Percentiles rank a stretch among this genome's conserved stretches.
phyloP scores from a whole-genome alignment of 1,139 yeast genomes.

The Debaryomycetaceae sp. region DNA sequence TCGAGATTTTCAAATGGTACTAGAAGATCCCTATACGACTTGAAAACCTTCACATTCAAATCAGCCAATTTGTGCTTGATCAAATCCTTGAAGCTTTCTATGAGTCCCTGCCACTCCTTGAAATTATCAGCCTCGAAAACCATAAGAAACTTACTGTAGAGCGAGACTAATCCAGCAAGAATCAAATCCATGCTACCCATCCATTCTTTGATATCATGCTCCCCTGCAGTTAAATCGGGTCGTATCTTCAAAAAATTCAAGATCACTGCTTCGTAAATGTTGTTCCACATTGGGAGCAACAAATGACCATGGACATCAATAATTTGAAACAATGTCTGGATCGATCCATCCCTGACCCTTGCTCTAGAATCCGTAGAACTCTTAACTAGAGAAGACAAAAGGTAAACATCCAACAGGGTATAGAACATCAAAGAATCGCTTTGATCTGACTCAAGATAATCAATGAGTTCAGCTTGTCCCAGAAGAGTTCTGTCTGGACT shows the following conservation, averaged over 20 bases:
- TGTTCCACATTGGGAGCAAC: slow-evolving; percentile 51
- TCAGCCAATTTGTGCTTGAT: slow-evolving; percentile 40
- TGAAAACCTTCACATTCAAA: slow-evolving; percentile 50
- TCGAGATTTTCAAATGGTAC: slow-evolving; percentile 18
- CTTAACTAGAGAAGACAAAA: slow-evolving; percentile 57
- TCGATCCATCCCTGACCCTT: slow-evolving; percentile 85
- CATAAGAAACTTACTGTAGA: slow-evolving; percentile 45
- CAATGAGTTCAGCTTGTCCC: slow-evolving; percentile 17
- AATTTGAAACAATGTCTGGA: slow-evolving; percentile 82
- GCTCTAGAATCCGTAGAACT: slow-evolving; percentile 64
- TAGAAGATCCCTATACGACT: slow-evolving; percentile 48
- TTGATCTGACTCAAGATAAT: slow-evolving; percentile 15
- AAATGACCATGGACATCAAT: slow-evolving; percentile 71
- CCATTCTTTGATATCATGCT: slow-evolving; percentile 36
- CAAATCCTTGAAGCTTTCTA: slow-evolving; percentile 44
- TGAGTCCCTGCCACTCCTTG: slow-evolving; percentile 45
- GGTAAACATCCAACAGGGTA: slow-evolving; percentile 56
- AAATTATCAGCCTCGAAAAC: slow-evolving; percentile 18
- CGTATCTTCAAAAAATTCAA: slow-evolving; percentile 24
- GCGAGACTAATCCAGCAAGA: slow-evolving; percentile 54
- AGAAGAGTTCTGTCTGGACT: slow-evolving; percentile 6
- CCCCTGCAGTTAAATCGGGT: slow-evolving; percentile 9
- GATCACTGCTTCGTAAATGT: slow-evolving; percentile 52
- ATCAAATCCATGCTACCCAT: slow-evolving; percentile 56
- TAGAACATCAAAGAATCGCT: slow-evolving; percentile 18